These are phyloP conservation scores for Hordeum marinum DNA, from an alignment of 176 grass and related monocot species.

Conservation along the genomic window DNA sequence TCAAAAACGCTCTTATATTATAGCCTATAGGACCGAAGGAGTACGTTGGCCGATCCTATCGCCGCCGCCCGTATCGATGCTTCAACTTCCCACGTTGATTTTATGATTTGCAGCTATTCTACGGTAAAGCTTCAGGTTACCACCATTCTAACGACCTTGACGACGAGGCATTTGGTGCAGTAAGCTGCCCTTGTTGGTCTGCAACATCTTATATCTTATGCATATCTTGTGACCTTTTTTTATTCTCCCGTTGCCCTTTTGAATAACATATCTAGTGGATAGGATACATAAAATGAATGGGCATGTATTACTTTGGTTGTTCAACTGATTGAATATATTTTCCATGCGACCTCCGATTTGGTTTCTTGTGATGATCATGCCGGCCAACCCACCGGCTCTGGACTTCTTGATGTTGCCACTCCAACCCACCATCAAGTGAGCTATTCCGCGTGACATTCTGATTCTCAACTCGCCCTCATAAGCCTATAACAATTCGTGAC, in stretches of 20 bases:
- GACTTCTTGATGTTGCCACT: constrained; percentile 34
- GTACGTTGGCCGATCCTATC: not conserved
- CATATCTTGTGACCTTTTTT: not conserved
- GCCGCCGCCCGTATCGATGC: not conserved
- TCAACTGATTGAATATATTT: constrained; percentile 15
- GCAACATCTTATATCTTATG: too few species aligned
- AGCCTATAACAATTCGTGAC: constrained; percentile 18
- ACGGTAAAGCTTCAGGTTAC: not conserved
- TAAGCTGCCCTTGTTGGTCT: not conserved
- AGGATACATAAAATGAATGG: not conserved
- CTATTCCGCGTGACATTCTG: not conserved
- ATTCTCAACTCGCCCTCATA: not conserved
- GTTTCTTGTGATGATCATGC: not conserved
- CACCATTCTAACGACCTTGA: not conserved
- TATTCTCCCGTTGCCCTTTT: not conserved
- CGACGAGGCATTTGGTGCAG: not conserved
- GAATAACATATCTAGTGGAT: not conserved
- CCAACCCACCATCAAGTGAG: constrained; percentile 21
- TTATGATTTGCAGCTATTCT: not conserved
- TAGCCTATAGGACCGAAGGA: too few species aligned
- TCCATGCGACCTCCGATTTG: not conserved
- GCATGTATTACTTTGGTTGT: not conserved
- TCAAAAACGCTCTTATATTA: too few species aligned
- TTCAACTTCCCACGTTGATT: not conserved
- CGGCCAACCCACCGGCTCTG: not conserved